Base-by-base conservation (phyloP, 1,284 basidiomycete species). In the Phenoliferia sp. region DNA sequence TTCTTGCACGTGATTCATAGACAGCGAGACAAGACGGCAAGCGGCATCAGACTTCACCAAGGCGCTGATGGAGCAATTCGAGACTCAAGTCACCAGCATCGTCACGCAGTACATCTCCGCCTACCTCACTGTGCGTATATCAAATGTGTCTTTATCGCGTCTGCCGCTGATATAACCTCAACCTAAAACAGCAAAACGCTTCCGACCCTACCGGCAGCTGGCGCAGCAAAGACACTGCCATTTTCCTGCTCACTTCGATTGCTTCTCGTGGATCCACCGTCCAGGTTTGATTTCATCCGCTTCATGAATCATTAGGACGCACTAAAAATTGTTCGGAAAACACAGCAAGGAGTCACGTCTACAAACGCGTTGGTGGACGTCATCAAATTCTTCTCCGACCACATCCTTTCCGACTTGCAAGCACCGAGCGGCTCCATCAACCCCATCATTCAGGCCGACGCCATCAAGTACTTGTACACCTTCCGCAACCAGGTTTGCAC, bases 171-270 rank as follows among this genome's bases (percentile, higher is more conserved):
- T 29, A 4, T 10, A 1, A 19, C n/a, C 35, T 48, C 35, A 15
- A 22, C 33, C 17, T 10, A n/a, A 4, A 12, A 34, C 9, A 17
- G 78, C 79, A 83, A 76, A 86, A 85, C 79, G 75, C 79, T 1
- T 74, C 81, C 28, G 85, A 90, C 76, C 87, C 86, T 16, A 77
- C 80, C 9, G 84, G 84, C 33, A 90, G 90, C 75, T 99, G 94
- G 94, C 90, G 90, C 78, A 85, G 88, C 61, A 99, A 99, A 80
- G 94, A 98, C 80, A 90, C 90, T 26, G 95, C 95, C n/a, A 88
- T 98, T 61, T 99, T 92, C 80, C 81, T 98, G 33, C 83, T 99
- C 74, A 93, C 91, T 9, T 92, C 92, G 2, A 87, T 98, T 67
- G 95, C 95, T 1, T 89, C 91, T 7, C 84, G 89, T 62, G 90